phyloP scores from a whole-genome alignment of 148 eudicot genomes.

The Agrostemma githago region DNA sequence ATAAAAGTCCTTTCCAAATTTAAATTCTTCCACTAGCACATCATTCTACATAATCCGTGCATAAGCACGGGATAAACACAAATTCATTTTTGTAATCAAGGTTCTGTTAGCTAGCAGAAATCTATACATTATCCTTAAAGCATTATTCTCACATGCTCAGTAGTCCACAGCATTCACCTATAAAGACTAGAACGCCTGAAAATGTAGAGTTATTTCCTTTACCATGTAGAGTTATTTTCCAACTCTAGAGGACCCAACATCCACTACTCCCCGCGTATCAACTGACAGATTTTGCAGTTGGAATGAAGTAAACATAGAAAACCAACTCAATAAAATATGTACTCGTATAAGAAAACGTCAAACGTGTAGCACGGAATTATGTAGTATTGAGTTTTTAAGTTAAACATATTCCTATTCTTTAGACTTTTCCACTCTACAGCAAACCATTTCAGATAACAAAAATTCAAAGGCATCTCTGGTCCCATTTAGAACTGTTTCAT shows the following conservation, averaged over 20 bases:
- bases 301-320: not conserved
- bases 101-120: not conserved
- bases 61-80: too few relatives aligned
- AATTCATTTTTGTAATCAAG: too few relatives aligned
- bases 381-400: not conserved
- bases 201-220: too few relatives aligned
- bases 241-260: too few relatives aligned
- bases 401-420: not conserved
- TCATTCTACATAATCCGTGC: too few relatives aligned
- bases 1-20: too few relatives aligned
- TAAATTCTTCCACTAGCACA: too few relatives aligned
- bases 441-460: too few relatives aligned
- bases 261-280: too few relatives aligned
- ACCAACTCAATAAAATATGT: not conserved
- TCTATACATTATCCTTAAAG: not conserved
- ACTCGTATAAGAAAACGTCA: not conserved
- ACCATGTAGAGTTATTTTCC: too few relatives aligned
- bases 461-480: not conserved
- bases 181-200: not conserved
- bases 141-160: not conserved
- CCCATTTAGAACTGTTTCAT: not conserved
- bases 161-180: not conserved
- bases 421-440: not conserved
- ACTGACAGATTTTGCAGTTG: not conserved
- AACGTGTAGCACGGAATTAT: not conserved